Evolutionary conservation across 257 asterid species (phyloP).

Genomic region (Solanum tacnaense): DNA sequence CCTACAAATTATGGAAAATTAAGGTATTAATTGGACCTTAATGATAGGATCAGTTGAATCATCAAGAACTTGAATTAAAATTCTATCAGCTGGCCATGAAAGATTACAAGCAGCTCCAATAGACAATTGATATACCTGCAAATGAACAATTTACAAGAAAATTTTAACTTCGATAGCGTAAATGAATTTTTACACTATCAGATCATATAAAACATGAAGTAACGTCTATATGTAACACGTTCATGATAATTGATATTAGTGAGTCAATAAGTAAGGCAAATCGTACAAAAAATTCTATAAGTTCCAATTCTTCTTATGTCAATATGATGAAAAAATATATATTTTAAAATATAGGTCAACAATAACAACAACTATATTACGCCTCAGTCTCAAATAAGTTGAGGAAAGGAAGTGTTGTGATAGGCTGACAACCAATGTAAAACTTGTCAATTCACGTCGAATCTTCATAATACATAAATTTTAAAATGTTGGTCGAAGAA

Average conservation of each 20-base stretch:
- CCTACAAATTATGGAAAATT: background rate
- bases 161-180: background rate
- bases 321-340: too few relatives aligned
- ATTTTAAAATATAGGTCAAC: too few relatives aligned
- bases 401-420: too few relatives aligned
- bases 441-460: background rate
- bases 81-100: constrained; percentile 25
- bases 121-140: constrained; percentile 27
- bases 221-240: background rate
- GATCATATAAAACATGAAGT: background rate
- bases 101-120: constrained; percentile 31
- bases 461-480: background rate
- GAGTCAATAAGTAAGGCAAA: background rate
- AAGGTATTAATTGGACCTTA: constrained; percentile 10
- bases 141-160: background rate
- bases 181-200: background rate
- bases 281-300: too few relatives aligned
- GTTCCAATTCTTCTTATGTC: too few relatives aligned
- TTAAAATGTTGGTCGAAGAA: too few relatives aligned
- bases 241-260: background rate
- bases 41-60: constrained; percentile 22
- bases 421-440: background rate
- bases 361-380: too few relatives aligned
- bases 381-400: too few relatives aligned
- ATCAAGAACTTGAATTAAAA: constrained; percentile 27